Base-by-base conservation (phyloP, 441 rosid genomes). In the Eutrema salsugineum region DNA sequence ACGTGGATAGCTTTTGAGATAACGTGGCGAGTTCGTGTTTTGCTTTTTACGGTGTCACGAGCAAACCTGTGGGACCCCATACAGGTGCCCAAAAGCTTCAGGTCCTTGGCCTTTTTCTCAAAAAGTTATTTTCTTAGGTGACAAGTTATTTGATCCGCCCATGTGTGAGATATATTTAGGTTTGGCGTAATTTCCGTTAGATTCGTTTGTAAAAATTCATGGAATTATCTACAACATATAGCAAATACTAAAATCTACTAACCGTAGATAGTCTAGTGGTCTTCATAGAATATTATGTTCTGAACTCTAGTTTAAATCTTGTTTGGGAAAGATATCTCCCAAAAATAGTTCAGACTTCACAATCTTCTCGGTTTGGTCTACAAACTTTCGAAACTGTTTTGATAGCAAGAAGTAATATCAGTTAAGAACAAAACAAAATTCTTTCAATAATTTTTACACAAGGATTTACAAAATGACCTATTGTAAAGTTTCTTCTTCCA, bases 1-100 rank as follows among this genome's bases (percentile, higher is more conserved):
- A 69, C 75, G 75, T 69, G 79, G 75, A 61, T 76, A 48, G 51
- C 71, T 70, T 55, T 63, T 69, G 33, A 69, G 66, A 70, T 76
- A 76, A 63, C 75, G 75, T 75, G 79, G 79, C 79, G 44, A 63
- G 15, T 49, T 75, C 65, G 65, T 55, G 75, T 53, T 54, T 27
- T 63, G 60, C 75, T 62, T 75, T 75, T 19, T n/a, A 62, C 70
- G 60, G 70, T 75, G 59, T 75, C 78, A 75, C 70, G 65, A 22
- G 6, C 43, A 40, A 27, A n/a, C 12, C n/a, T 38, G 22, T 54
- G 75, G 75, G 79, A 30, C 70, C 76, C 73, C 30, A 20, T 53
- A 17, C 68, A 59, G 78, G 68, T 73, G 77, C 49, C 55, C 43
- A 6, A 57, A 57, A 53, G 55, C 24, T 20, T 72, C 57, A 54